Base-by-base conservation (phyloP, 2,329 filamentous ascomycete genomes). In the Pseudogymnoascus pannorum region DNA sequence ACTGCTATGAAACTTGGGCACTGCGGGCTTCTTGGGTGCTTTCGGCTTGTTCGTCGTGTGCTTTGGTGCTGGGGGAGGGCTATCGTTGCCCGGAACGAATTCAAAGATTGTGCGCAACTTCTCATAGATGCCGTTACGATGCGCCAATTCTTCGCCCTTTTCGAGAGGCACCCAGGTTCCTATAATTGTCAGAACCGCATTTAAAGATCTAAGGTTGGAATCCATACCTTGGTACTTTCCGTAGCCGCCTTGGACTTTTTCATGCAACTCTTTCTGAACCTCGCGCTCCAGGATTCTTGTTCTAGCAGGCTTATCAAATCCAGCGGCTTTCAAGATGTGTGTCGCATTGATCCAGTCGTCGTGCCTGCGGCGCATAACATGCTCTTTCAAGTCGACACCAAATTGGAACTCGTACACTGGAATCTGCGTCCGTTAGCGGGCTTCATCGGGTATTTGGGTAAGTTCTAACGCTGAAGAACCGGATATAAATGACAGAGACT, bases 271-370 rank as follows among this genome's bases (percentile, higher is more conserved):
- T 74, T 96, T 97, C 71, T 99, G 94, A 6, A 99, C 93, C 72
- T 99, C 94, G 66, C 94, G 85, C 77, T 99, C 94, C 4, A 99
- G 82, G 62, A 99, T 97, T 65, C 94, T 85, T 40, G 94, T 99
- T 72, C 94, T 83, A 11, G 93, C 91, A 2, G 94, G 94, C 75
- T 99, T 99, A 75, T 99, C 94, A 72, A 96, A 96, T 61, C 93
- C 93, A 65, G 94, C 94, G 40, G 95, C 91, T 73, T 99, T 99
- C 57, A 99, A 79, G 63, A 99, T 97, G 72, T 99, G 94, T 60
- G 94, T 99, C n/a, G 94, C 94, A 79, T 99, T 99, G 77, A 99
- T 94, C 92, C 93, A 99, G 75, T 97, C 87, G 75, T 99, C 94
- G 60, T 86, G 84, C 63, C 93, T 87, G 58, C 94, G 86, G 74